Evolutionary conservation across 306 rosid species (phyloP).

Genomic region (Senna siamea): DNA sequence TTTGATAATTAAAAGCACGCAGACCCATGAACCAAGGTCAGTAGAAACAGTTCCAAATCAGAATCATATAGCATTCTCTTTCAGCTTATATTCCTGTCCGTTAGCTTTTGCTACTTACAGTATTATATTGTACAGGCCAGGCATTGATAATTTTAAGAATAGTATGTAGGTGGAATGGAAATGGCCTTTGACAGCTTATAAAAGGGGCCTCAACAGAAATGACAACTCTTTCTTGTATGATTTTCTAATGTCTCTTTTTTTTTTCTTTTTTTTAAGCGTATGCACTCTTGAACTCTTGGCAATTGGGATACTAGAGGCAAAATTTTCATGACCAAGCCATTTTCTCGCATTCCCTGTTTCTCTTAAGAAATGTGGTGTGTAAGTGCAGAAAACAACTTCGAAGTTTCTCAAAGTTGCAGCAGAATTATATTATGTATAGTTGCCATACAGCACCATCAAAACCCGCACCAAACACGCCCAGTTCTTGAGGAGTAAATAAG

Average conservation of each 20-base stretch:
- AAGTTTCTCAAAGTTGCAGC: conserved; percentile 17
- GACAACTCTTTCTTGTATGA: not conserved
- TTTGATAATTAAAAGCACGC: not conserved
- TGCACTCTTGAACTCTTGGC: not conserved
- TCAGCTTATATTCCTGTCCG: not conserved
- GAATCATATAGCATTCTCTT: conserved; percentile 4
- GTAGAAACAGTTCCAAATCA: conserved; percentile 1
- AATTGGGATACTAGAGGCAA: not conserved
- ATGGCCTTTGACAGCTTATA: conserved; percentile 15
- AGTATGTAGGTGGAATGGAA: not conserved
- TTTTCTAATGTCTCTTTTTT: not conserved
- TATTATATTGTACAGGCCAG: not conserved
- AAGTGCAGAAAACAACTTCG: conserved; percentile 1
- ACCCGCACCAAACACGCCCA: conserved; percentile 10
- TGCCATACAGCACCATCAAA: not conserved
- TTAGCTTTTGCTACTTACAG: not conserved
- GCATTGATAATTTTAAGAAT: not conserved
- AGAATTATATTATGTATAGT: conserved; percentile 11
- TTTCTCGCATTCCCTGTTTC: conserved; percentile 1
- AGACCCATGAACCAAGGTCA: conserved; percentile 4
- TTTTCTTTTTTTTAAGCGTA: too few species aligned
- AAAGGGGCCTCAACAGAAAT: not conserved
- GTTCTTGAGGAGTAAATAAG: not conserved
- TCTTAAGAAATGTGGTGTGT: not conserved
- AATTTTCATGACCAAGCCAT: not conserved